Base-by-base conservation (phyloP, 345 rosid genomes). In the Reutealis trisperma region DNA sequence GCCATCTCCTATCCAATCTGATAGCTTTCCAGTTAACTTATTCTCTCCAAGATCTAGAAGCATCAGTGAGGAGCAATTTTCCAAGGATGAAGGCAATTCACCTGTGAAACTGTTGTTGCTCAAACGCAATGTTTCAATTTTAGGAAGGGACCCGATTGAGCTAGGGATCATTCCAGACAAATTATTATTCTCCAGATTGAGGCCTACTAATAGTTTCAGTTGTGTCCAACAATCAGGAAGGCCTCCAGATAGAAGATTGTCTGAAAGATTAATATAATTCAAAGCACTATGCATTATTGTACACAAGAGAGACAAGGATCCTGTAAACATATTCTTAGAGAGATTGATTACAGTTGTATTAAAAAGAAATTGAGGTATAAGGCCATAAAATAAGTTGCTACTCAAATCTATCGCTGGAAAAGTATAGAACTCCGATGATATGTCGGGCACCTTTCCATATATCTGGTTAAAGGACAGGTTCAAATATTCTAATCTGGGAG, bases 11-110 rank as follows among this genome's bases (percentile, higher is more conserved):
- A 69, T 1, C 72, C 72, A 69, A 4, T 19, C n/a, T 27, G 59
- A 4, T 25, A 69, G 2, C 14, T 51, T 18, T 22, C 59, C 60
- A 13, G 72, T 32, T 25, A 69, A 8, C 24, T 27, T 25, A 27
- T 69, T 47, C 42, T 22, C 72, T 22, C 72, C 41, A 51, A 58
- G 62, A 51, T 69, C 72, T 4, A 49, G 41, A 69, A 69, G 41
- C 2, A 1, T 5, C 59, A 69, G 27, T 11, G 16, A 6, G 8
- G 3, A 22, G n/a, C 72, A 69, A 16, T 69, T 69, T 14, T 51
- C 14, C 59, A 69, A 25, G 11, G 59, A 69, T 45, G 32, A 22
- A 10, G 72, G 59, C 13, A 69, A 15, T 51, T 27, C 72, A 11
- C 72, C 60, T 22, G 37, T 22, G 27, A 69, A 27, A 12, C 37